Conservation (phyloP, 2,329 filamentous ascomycete species). For the Phialophora verrucosa region DNA sequence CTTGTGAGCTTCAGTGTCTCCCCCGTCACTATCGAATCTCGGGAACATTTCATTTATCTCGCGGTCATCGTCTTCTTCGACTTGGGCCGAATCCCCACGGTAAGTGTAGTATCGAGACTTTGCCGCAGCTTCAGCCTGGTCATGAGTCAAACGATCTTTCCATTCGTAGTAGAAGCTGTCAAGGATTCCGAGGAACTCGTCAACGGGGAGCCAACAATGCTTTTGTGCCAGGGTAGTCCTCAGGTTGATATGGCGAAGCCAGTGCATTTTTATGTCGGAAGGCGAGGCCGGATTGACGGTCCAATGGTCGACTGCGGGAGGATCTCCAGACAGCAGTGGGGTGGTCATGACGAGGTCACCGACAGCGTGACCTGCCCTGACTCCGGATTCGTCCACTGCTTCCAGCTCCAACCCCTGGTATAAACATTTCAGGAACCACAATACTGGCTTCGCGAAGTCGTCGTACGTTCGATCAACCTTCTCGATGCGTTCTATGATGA, state of each 20-base stretch:
- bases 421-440: conserved; percentile 79
- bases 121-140: conserved; percentile 74
- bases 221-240: conserved; percentile 7
- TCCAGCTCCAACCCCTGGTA: conserved; percentile 62
- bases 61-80: conserved; percentile 73
- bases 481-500: conserved; percentile 72
- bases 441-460: conserved; percentile 78
- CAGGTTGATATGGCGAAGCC: conserved; percentile 28
- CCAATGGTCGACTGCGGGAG: conserved; percentile 22
- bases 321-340: conserved; percentile 47
- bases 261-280: conserved; percentile 20
- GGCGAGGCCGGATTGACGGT: not conserved
- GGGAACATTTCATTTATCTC: conserved; percentile 85
- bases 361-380: conserved; percentile 38
- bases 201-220: not conserved
- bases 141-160: conserved; percentile 75
- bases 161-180: conserved; percentile 78
- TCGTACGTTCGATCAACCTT: conserved; percentile 78
- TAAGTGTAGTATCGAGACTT: conserved; percentile 83
- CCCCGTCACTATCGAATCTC: conserved; percentile 63
- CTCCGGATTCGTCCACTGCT: conserved; percentile 29
- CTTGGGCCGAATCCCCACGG: conserved; percentile 75
- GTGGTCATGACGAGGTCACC: conserved; percentile 45
- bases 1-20: conserved; percentile 38
- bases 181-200: conserved; percentile 51